Evolutionary conservation across 2,329 filamentous ascomycete species (phyloP).

Genomic region (Helotiales sp.): DNA sequence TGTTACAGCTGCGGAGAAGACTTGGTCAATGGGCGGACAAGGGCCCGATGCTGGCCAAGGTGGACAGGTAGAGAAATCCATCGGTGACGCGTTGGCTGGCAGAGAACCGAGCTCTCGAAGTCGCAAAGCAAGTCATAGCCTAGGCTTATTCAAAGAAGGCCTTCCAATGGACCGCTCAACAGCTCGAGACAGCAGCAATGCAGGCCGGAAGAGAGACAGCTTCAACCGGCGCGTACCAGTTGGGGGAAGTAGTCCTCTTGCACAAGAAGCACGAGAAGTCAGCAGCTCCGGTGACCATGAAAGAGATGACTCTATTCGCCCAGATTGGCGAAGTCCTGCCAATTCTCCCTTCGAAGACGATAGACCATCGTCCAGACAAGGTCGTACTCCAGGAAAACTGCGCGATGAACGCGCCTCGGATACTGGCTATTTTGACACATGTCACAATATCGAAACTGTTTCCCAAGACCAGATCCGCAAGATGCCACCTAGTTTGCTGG

Average conservation of each 20-base stretch:
- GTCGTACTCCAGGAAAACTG: slow-evolving; percentile 9
- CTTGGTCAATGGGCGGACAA: slow-evolving; percentile 63
- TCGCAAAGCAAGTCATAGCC: slow-evolving; percentile 66
- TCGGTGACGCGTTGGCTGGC: slow-evolving; percentile 60
- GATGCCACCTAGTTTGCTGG: slow-evolving; percentile 33
- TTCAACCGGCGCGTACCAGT: slow-evolving; percentile 17
- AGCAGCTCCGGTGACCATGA: not conserved
- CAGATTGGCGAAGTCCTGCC: not conserved
- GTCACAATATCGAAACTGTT: slow-evolving; percentile 21
- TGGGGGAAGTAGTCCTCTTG: slow-evolving; percentile 6
- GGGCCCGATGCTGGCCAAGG: slow-evolving; percentile 54
- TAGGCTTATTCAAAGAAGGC: slow-evolving; percentile 67
- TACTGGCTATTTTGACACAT: slow-evolving; percentile 30
- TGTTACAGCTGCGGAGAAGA: slow-evolving; percentile 49
- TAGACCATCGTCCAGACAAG: not conserved
- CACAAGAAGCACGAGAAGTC: not conserved
- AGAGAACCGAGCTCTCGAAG: slow-evolving; percentile 64
- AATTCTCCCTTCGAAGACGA: slow-evolving; percentile 14
- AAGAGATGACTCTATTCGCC: not conserved
- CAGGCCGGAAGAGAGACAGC: slow-evolving; percentile 34
- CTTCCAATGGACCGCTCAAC: slow-evolving; percentile 59
- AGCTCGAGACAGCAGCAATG: slow-evolving; percentile 47
- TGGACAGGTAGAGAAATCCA: slow-evolving; percentile 64
- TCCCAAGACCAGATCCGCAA: slow-evolving; percentile 23
- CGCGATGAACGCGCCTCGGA: slow-evolving; percentile 24